phyloP scores from a whole-genome alignment of 495 filamentous ascomycete genomes.

The Xylaria intraflava region DNA sequence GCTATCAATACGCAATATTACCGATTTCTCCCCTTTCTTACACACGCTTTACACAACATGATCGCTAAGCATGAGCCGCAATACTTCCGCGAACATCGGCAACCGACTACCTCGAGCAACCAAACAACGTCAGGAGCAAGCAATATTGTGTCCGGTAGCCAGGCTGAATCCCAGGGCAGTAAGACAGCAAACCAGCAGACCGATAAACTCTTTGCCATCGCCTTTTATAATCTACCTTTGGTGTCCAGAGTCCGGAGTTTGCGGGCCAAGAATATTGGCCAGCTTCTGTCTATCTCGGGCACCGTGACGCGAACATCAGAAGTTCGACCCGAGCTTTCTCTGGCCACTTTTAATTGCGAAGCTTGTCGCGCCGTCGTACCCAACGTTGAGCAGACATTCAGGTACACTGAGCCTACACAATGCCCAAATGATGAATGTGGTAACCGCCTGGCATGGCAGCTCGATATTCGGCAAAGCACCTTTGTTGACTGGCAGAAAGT shows the following conservation, averaged over 20 bases:
- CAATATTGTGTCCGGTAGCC: slow-evolving; percentile 53
- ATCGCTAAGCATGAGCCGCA: slow-evolving; percentile 90
- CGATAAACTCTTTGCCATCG: slow-evolving; percentile 89
- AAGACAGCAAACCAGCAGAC: slow-evolving; percentile 92
- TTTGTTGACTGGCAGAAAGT: slow-evolving; percentile 99
- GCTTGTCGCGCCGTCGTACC: slow-evolving; percentile 70
- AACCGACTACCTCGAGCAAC: slow-evolving; percentile 55
- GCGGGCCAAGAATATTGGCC: slow-evolving; percentile 84
- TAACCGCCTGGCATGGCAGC: slow-evolving; percentile 83
- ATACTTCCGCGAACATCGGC: slow-evolving; percentile 86
- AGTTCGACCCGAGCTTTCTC: slow-evolving; percentile 85
- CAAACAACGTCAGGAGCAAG: slow-evolving; percentile 65
- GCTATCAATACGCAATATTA: slow-evolving; percentile 90
- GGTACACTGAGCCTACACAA: slow-evolving; percentile 92
- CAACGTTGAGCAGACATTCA: slow-evolving; percentile 95
- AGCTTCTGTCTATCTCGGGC: slow-evolving; percentile 88
- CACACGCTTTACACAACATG: slow-evolving; percentile 80
- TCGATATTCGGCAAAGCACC: slow-evolving; percentile 94
- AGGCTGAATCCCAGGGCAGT: slow-evolving; percentile 54
- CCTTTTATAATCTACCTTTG: slow-evolving; percentile 95
- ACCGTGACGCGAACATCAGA: slow-evolving; percentile 96
- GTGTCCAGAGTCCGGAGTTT: slow-evolving; percentile 85
- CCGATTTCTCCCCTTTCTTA: slow-evolving; percentile 88
- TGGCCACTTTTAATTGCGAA: slow-evolving; percentile 91
- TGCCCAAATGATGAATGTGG: slow-evolving; percentile 89